phyloP scores from a whole-genome alignment of 331 rosid species.

The Phaseolus coccineus region DNA sequence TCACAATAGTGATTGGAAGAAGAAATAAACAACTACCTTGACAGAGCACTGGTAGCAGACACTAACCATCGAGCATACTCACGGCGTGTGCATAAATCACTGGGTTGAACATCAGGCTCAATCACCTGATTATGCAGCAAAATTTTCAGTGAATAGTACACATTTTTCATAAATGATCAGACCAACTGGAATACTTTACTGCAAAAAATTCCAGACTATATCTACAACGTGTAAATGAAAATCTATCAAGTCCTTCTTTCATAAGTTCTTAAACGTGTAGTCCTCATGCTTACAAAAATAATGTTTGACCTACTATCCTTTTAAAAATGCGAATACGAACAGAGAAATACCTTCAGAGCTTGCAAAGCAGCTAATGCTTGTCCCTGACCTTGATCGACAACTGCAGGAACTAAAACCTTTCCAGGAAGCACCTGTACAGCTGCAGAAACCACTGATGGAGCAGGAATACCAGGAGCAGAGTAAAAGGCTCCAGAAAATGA shows the following conservation, averaged over 20 bases:
- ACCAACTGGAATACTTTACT: background rate
- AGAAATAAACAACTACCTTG: conserved; percentile 59
- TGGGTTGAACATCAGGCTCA: conserved; percentile 71
- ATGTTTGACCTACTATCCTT: conserved; percentile 1
- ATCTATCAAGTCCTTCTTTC: conserved; percentile 4
- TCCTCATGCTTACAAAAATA: conserved; percentile 5
- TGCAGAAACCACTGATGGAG: conserved; percentile 25
- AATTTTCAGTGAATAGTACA: background rate
- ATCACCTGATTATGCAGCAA: conserved; percentile 59
- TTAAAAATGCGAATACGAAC: conserved; percentile 9
- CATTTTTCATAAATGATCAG: background rate
- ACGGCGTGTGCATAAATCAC: conserved; percentile 46
- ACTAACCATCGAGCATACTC: conserved; percentile 88
- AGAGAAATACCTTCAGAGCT: conserved; percentile 53
- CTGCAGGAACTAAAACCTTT: conserved; percentile 30
- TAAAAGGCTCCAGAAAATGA: conserved; percentile 55
- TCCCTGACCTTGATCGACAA: conserved; percentile 12
- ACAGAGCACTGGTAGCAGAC: conserved; percentile 72
- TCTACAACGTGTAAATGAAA: background rate
- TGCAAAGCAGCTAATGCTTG: conserved; percentile 15
- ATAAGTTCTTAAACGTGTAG: background rate
- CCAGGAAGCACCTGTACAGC: conserved; percentile 25
- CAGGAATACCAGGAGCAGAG: conserved; percentile 56
- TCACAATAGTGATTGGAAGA: conserved; percentile 18
- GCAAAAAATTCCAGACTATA: background rate